These are phyloP conservation scores for Bocquillonia castaneifolia DNA, from an alignment of 441 rosid species.

Conservation along the genomic window DNA sequence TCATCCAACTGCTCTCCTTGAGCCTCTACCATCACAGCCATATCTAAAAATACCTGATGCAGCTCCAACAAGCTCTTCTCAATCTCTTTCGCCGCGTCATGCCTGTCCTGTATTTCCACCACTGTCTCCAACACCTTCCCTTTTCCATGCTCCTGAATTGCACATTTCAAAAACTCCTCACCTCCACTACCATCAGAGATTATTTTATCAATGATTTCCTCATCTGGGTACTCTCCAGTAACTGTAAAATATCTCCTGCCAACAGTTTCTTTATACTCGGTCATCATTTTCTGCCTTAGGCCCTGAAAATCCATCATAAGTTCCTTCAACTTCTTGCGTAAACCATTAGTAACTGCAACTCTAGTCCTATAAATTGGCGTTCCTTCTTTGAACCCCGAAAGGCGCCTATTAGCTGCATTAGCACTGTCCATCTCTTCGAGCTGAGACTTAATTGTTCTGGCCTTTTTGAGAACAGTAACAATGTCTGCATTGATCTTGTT, in stretches of 20 bases:
- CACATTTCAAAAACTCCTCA: conserved; percentile 56
- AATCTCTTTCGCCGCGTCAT: conserved; percentile 75
- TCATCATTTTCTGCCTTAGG: conserved; percentile 80
- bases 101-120: conserved; percentile 80
- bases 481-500: conserved; percentile 65
- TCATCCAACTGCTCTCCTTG: conserved; percentile 96
- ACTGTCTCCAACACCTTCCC: conserved; percentile 85
- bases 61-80: conserved; percentile 87
- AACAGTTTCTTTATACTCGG: conserved; percentile 81
- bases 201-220: conserved; percentile 77
- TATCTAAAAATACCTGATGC: conserved; percentile 82
- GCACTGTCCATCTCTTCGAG: conserved; percentile 93
- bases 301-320: conserved; percentile 95
- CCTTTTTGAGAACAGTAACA: conserved; percentile 58
- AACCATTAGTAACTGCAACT: conserved; percentile 71
- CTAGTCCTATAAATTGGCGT: conserved; percentile 76
- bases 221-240: conserved; percentile 79
- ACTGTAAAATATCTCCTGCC: conserved; percentile 88
- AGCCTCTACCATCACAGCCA: conserved; percentile 92
- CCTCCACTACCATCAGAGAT: conserved; percentile 64
- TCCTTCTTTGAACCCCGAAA: conserved; percentile 76
- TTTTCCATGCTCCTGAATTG: conserved; percentile 87
- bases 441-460: conserved; percentile 52
- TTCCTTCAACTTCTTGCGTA: conserved; percentile 74
- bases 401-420: conserved; percentile 66